Evolutionary conservation across 2,329 filamentous ascomycete species (phyloP).

Genomic region (Exophiala xenobiotica): DNA sequence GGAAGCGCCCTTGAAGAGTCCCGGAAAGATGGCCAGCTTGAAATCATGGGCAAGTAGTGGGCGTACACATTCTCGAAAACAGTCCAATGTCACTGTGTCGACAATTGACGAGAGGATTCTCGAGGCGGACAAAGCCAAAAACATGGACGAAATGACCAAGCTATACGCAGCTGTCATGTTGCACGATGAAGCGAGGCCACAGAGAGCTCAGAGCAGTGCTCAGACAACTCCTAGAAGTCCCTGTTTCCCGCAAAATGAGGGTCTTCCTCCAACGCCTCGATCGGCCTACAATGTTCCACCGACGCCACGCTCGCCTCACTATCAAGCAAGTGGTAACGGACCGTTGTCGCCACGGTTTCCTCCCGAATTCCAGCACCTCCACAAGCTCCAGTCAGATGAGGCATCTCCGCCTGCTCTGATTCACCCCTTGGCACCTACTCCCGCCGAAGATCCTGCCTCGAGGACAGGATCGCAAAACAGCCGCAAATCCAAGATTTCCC

Average conservation of each 20-base stretch:
- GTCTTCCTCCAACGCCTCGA: constrained; percentile 33
- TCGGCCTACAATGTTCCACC: constrained; percentile 21
- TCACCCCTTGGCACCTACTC: constrained; percentile 23
- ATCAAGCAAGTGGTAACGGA: constrained; percentile 6
- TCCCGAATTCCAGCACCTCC: constrained; percentile 35
- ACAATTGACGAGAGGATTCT: constrained; percentile 77
- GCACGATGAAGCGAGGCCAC: constrained; percentile 62
- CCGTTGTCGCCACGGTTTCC: constrained; percentile 26
- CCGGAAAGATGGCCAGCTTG: constrained; percentile 38
- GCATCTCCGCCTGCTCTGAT: constrained; percentile 11
- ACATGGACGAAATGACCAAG: constrained; percentile 80
- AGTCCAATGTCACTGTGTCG: constrained; percentile 58
- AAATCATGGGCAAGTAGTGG: constrained; percentile 41
- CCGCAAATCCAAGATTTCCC: constrained; percentile 41
- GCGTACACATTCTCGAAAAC: constrained; percentile 37
- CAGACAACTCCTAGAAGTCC: constrained; percentile 25
- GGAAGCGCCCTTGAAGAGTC: constrained; percentile 34
- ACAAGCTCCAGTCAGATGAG: constrained; percentile 2
- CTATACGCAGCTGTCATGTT: constrained; percentile 92
- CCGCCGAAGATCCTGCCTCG: constrained; percentile 12
- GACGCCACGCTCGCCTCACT: constrained; percentile 20
- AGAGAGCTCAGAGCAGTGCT: constrained; percentile 21
- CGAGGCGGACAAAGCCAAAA: constrained; percentile 69
- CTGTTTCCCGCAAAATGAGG: constrained; percentile 20
- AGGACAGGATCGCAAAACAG: constrained; percentile 31